Evolutionary conservation across 805 yeast species (phyloP).

Genomic region (Barnettozyma wickerhamii): DNA sequence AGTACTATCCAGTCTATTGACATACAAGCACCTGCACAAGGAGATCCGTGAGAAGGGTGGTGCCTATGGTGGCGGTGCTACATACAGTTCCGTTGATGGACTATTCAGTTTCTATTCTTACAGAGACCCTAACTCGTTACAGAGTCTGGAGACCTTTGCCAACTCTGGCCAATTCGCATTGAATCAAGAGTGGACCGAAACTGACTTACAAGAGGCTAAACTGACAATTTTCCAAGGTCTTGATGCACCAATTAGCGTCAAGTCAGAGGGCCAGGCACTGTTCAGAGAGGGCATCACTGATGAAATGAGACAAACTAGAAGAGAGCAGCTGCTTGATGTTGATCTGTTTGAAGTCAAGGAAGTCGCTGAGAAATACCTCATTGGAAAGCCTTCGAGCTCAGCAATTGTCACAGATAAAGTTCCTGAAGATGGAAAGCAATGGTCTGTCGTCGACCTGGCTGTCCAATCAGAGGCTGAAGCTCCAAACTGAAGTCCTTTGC

Average conservation of each 20-base stretch:
- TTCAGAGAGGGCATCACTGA: conserved; percentile 71
- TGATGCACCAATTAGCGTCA: conserved; percentile 84
- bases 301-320: conserved; percentile 73
- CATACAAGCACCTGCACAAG: conserved; percentile 80
- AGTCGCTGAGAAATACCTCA: conserved; percentile 65
- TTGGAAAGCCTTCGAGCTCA: conserved; percentile 26
- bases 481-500: too few relatives aligned
- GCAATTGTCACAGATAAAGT: conserved; percentile 42
- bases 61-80: conserved; percentile 96
- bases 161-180: conserved; percentile 47
- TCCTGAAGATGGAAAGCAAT: conserved; percentile 10
- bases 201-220: conserved; percentile 84
- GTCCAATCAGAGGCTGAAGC: background rate
- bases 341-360: conserved; percentile 53
- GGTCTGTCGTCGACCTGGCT: conserved; percentile 21
- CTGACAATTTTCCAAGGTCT: conserved; percentile 84
- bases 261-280: conserved; percentile 65
- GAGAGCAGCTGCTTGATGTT: conserved; percentile 69
- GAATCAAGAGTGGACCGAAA: conserved; percentile 47
- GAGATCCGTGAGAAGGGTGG: conserved; percentile 95
- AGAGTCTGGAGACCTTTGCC: conserved; percentile 58
- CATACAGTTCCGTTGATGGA: conserved; percentile 79
- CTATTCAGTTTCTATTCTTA: conserved; percentile 80
- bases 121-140: conserved; percentile 85
- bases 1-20: conserved; percentile 71